These are phyloP conservation scores for Pelargonium myrrhifolium DNA, from an alignment of 441 rosid genomes.

Conservation along the genomic window DNA sequence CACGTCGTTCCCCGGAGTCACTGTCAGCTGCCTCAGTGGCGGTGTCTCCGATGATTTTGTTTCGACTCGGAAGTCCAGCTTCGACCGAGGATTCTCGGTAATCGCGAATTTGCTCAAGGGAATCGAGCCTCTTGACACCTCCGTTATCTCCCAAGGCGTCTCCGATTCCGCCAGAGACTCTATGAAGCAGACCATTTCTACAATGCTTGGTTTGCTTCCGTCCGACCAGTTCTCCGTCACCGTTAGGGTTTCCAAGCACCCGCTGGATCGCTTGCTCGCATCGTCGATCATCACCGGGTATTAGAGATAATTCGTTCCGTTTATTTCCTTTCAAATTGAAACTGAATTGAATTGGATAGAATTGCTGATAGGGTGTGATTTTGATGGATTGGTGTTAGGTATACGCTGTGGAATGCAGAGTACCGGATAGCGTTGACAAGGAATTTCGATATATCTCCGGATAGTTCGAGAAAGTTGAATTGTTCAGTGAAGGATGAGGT, in stretches of 20 bases:
- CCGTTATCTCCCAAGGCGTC: constrained; percentile 64
- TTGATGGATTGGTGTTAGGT: constrained; percentile 31
- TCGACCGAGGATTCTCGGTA: constrained; percentile 65
- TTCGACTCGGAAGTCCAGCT: constrained; percentile 55
- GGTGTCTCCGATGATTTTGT: constrained; percentile 72
- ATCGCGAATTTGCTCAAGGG: constrained; percentile 62
- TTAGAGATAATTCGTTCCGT: not conserved
- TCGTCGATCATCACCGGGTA: constrained; percentile 85
- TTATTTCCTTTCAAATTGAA: not conserved
- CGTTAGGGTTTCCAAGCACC: constrained; percentile 43
- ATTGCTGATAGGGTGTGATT: constrained; percentile 7
- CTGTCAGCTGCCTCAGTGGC: constrained; percentile 58
- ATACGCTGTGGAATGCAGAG: constrained; percentile 92
- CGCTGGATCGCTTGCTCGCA: constrained; percentile 54
- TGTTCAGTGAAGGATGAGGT: constrained; percentile 22
- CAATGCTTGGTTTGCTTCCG: constrained; percentile 89
- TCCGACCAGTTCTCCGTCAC: constrained; percentile 68
- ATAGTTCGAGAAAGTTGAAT: constrained; percentile 21
- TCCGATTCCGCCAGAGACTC: constrained; percentile 77
- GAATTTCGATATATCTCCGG: constrained; percentile 44
- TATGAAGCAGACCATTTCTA: constrained; percentile 74
- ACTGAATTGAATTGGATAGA: not conserved
- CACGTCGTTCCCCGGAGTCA: constrained; percentile 12
- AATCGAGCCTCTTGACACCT: constrained; percentile 67
- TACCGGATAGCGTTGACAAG: constrained; percentile 64